Percentiles rank a stretch among this genome's conserved stretches.
Evolutionary conservation across 768 basidiomycete species (phyloP).

Genomic region (Lactifluus volemus): DNA sequence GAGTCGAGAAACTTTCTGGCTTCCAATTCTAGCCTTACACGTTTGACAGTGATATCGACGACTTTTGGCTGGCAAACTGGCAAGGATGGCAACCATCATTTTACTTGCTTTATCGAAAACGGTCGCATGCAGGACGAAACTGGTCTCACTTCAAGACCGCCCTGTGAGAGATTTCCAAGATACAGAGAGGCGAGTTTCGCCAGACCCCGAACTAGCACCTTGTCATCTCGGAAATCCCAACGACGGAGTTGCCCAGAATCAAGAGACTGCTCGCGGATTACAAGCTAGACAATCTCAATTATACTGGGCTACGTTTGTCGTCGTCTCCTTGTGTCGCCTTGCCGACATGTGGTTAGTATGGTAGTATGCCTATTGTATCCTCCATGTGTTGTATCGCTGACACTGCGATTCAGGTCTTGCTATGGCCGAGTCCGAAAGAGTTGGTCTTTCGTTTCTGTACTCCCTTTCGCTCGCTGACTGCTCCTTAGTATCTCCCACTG

Average conservation of each 20-base stretch:
- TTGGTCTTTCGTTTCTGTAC: constrained; percentile 27
- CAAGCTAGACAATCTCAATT: constrained; percentile 81
- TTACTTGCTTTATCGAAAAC: constrained; percentile 94
- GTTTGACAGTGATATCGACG: constrained; percentile 87
- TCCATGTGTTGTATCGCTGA: background rate
- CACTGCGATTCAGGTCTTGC: constrained; percentile 41
- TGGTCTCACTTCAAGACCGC: constrained; percentile 86
- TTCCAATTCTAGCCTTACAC: constrained; percentile 66
- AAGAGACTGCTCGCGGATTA: constrained; percentile 75
- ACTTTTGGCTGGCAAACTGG: constrained; percentile 89
- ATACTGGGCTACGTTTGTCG: constrained; percentile 72
- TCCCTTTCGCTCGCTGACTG: background rate
- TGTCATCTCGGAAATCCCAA: constrained; percentile 72
- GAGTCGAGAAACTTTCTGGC: constrained; percentile 89
- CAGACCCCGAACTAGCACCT: constrained; percentile 95
- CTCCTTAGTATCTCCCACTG: constrained; percentile 67
- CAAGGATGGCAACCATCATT: constrained; percentile 82
- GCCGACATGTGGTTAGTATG: constrained; percentile 72
- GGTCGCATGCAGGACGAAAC: constrained; percentile 95
- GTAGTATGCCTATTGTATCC: background rate
- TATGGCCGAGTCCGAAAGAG: constrained; percentile 71
- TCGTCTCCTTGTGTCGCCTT: constrained; percentile 96
- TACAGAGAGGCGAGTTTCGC: constrained; percentile 91
- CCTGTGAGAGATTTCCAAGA: constrained; percentile 82
- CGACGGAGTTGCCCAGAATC: constrained; percentile 66